Evolutionary conservation across 495 filamentous ascomycete genomes (phyloP).

Genomic region (Mytilinidion resinicola): DNA sequence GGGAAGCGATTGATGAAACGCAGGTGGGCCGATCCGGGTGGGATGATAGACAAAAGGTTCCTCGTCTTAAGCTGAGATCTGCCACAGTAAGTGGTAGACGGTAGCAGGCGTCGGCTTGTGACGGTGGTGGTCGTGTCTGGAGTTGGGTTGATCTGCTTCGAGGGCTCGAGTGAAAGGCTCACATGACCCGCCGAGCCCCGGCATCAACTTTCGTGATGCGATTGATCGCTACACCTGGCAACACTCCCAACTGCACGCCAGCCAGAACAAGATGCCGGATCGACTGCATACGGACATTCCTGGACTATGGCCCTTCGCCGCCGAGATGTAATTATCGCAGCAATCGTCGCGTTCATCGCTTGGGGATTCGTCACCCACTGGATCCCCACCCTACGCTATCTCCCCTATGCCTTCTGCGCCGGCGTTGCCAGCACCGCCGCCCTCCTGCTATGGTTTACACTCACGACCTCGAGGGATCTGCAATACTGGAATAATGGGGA

Average conservation of each 20-base stretch:
- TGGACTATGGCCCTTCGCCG: conserved; percentile 69
- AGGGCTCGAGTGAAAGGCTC: too few relatives aligned
- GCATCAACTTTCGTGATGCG: too few relatives aligned
- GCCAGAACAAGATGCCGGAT: conserved; percentile 5
- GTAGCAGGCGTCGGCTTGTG: too few relatives aligned
- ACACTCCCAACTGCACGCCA: neutral
- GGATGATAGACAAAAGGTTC: too few relatives aligned
- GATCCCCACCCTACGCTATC: conserved; percentile 71
- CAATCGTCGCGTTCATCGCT: conserved; percentile 66
- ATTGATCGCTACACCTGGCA: too few relatives aligned
- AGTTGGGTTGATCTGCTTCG: neutral
- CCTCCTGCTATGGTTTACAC: conserved; percentile 50
- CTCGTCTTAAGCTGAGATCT: too few relatives aligned
- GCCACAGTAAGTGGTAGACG: too few relatives aligned
- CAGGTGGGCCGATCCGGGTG: too few relatives aligned
- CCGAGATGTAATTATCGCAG: conserved; percentile 66
- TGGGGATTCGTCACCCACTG: conserved; percentile 80
- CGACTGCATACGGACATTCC: conserved; percentile 4
- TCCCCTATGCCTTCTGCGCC: conserved; percentile 68
- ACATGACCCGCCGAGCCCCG: too few relatives aligned
- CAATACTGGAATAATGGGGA: conserved; percentile 32
- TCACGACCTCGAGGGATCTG: conserved; percentile 53
- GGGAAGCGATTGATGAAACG: too few relatives aligned
- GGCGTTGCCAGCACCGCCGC: conserved; percentile 53
- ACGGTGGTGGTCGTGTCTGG: neutral